Percentiles rank a stretch among this genome's conserved stretches.
phyloP scores from a whole-genome alignment of 495 filamentous ascomycete species.

The Apiosordaria backusii region DNA sequence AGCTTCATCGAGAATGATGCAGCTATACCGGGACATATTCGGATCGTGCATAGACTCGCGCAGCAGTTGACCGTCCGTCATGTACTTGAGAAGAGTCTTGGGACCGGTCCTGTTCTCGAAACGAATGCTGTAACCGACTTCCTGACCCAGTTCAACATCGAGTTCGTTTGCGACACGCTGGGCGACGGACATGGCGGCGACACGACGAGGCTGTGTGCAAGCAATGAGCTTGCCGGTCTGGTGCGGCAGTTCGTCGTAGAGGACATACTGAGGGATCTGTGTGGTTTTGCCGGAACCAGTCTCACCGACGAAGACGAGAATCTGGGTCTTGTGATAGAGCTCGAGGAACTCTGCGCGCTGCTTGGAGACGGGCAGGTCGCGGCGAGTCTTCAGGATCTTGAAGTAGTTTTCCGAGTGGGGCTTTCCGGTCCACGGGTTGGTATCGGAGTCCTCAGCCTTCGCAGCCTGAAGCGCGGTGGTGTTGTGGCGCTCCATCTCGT shows the following conservation, averaged over 20 bases:
- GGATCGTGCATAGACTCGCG: slow-evolving; percentile 98
- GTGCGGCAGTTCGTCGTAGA: slow-evolving; percentile 94
- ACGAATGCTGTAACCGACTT: slow-evolving; percentile 98
- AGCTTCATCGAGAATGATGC: slow-evolving; percentile 97
- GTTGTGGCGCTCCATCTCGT: slow-evolving; percentile 68
- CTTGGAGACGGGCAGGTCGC: slow-evolving; percentile 82
- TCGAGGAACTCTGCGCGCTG: slow-evolving; percentile 93
- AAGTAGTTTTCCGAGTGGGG: slow-evolving; percentile 81
- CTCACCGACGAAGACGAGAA: slow-evolving; percentile 97
- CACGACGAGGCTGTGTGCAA: slow-evolving; percentile 96
- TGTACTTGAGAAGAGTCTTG: slow-evolving; percentile 96
- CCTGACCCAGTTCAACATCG: slow-evolving; percentile 89
- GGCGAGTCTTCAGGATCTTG: slow-evolving; percentile 75
- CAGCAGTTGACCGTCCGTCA: slow-evolving; percentile 99
- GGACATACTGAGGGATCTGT: slow-evolving; percentile 96
- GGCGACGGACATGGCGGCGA: slow-evolving; percentile 98
- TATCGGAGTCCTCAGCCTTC: slow-evolving; percentile 72
- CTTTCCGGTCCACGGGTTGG: slow-evolving; percentile 77
- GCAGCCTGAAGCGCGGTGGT: slow-evolving; percentile 75
- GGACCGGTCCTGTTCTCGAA: slow-evolving; percentile 93
- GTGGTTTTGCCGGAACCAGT: slow-evolving; percentile 99
- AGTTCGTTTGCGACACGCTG: slow-evolving; percentile 97
- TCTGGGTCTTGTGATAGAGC: slow-evolving; percentile 87
- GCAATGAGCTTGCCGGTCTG: slow-evolving; percentile 80
- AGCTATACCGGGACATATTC: slow-evolving; percentile 85